A percentile compares a stretch with the other conserved stretches of the same genome.
Conservation (phyloP, 495 filamentous ascomycete species). For the Podospora pseudocomata region DNA sequence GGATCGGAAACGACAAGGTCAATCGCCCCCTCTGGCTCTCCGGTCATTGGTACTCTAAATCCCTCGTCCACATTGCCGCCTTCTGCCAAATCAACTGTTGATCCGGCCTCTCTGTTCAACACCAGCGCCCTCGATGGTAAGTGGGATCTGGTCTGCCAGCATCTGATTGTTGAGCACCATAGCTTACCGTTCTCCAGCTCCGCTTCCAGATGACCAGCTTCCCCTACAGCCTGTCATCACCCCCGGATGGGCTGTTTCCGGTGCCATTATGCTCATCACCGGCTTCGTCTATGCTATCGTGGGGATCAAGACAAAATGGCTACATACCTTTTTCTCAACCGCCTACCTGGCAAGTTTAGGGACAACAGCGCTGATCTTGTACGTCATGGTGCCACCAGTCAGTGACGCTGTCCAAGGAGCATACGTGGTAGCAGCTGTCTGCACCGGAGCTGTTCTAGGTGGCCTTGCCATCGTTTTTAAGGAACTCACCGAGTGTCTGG, state of each 20-base stretch:
- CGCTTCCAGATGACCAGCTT: slow-evolving; percentile 47
- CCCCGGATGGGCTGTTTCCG: slow-evolving; percentile 74
- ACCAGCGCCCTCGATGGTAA: slow-evolving; percentile 9
- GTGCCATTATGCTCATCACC: slow-evolving; percentile 67
- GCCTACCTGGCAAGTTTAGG: slow-evolving; percentile 69
- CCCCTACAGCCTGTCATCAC: slow-evolving; percentile 73
- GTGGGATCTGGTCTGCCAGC: background rate
- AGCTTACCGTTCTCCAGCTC: slow-evolving; percentile 28
- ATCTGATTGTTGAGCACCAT: background rate
- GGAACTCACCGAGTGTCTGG: slow-evolving; percentile 82
- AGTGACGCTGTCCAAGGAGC: slow-evolving; percentile 76
- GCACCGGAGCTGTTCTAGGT: slow-evolving; percentile 75
- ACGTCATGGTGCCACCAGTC: slow-evolving; percentile 82
- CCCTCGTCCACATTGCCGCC: background rate
- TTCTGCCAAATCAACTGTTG: background rate
- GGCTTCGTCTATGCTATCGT: slow-evolving; percentile 69
- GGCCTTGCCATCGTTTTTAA: slow-evolving; percentile 72
- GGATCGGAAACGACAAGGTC: background rate
- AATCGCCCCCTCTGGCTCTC: background rate
- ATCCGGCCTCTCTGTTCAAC: background rate
- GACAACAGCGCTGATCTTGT: slow-evolving; percentile 80
- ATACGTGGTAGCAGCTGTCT: slow-evolving; percentile 75
- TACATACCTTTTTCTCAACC: slow-evolving; percentile 78
- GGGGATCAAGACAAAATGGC: slow-evolving; percentile 79
- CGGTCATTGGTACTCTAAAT: background rate